Evolutionary conservation across 352 stramenopile genomes (phyloP).

Genomic region (Phytopythium oedochilum): DNA sequence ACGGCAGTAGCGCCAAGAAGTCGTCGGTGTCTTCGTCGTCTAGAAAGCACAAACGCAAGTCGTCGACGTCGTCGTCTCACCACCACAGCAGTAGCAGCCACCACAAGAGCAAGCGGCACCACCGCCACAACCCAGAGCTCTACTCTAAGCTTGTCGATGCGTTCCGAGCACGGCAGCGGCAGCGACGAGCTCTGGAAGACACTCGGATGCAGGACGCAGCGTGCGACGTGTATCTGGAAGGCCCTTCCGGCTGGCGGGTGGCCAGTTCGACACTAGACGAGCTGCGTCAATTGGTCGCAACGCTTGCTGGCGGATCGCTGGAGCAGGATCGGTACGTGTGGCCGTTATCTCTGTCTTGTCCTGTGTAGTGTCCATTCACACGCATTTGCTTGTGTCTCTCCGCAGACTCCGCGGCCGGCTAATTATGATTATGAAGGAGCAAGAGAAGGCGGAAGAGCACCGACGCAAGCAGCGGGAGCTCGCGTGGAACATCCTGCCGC

Average conservation of each 20-base stretch:
- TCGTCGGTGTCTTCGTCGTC: slow-evolving; percentile 36
- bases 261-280: slow-evolving; percentile 65
- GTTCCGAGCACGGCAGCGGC: slow-evolving; percentile 50
- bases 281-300: slow-evolving; percentile 46
- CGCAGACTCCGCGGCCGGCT: slow-evolving; percentile 55
- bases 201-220: slow-evolving; percentile 34
- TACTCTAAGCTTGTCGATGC: slow-evolving; percentile 58
- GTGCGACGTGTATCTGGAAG: slow-evolving; percentile 30
- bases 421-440: slow-evolving; percentile 74
- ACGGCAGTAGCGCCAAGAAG: slow-evolving; percentile 46
- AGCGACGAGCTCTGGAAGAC: slow-evolving; percentile 56
- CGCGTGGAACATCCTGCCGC: slow-evolving; percentile 72
- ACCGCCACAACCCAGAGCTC: slow-evolving; percentile 56
- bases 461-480: slow-evolving; percentile 64
- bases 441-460: slow-evolving; percentile 68
- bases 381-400: background rate
- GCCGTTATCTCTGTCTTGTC: background rate
- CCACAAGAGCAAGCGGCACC: slow-evolving; percentile 51
- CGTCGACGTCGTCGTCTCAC: slow-evolving; percentile 55
- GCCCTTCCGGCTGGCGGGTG: slow-evolving; percentile 60
- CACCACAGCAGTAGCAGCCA: slow-evolving; percentile 46
- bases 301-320: slow-evolving; percentile 56
- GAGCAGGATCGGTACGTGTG: slow-evolving; percentile 55
- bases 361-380: background rate
- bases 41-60: slow-evolving; percentile 69